Conservation (phyloP, 441 rosid genomes). For the Eruca vesicaria region DNA sequence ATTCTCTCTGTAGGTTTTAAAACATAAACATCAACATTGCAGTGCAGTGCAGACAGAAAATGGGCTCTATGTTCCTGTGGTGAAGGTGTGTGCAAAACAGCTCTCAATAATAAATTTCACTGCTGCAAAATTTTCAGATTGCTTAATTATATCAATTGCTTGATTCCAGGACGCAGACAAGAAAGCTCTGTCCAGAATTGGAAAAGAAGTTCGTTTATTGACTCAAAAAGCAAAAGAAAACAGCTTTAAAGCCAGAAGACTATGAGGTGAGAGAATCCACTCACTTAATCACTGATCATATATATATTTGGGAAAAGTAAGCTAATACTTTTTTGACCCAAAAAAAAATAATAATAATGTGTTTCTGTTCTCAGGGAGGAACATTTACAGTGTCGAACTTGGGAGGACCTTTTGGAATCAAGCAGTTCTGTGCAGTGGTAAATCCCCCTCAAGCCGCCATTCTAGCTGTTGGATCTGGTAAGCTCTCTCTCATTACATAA, state of each 20-base stretch:
- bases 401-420: conserved; percentile 82
- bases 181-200: conserved; percentile 77
- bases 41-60: conserved; percentile 93
- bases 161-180: conserved; percentile 76
- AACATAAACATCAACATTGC: conserved; percentile 85
- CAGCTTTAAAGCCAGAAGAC: conserved; percentile 88
- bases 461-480: conserved; percentile 90
- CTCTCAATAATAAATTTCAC: not conserved
- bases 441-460: conserved; percentile 95
- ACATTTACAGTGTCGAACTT: conserved; percentile 83
- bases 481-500: conserved; percentile 14
- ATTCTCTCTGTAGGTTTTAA: conserved; percentile 51
- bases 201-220: conserved; percentile 69
- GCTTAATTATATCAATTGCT: not conserved
- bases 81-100: conserved; percentile 51
- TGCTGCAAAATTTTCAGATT: not conserved
- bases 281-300: not conserved
- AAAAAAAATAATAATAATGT: not conserved
- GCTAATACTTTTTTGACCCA: no score
- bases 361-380: conserved; percentile 60
- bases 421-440: conserved; percentile 86
- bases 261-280: conserved; percentile 51
- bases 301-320: not conserved
- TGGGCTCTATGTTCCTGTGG: conserved; percentile 85
- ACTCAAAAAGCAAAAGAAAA: conserved; percentile 84